These are phyloP conservation scores for Wickerhamiella azyma DNA, from an alignment of 805 yeast species.

Conservation along the genomic window DNA sequence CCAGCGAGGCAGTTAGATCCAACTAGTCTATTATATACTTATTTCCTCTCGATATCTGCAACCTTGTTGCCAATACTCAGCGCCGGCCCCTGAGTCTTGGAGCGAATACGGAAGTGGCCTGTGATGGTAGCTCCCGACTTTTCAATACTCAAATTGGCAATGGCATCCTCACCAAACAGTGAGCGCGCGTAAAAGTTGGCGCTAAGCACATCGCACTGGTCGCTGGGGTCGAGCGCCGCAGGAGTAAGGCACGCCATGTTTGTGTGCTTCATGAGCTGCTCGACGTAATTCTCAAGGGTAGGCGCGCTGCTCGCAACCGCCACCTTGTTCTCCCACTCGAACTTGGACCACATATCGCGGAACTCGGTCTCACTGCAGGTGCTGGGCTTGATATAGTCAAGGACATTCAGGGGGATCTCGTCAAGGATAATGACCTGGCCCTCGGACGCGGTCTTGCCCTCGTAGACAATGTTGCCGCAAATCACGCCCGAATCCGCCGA, in stretches of 20 bases:
- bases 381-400: constrained; percentile 97
- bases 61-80: constrained; percentile 88
- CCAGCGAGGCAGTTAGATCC: no score
- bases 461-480: constrained; percentile 92
- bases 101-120: constrained; percentile 92
- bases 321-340: constrained; percentile 98
- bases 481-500: constrained; percentile 97
- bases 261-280: constrained; percentile 62
- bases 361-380: constrained; percentile 74
- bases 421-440: constrained; percentile 80
- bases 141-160: constrained; percentile 91
- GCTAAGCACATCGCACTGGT: constrained; percentile 67
- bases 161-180: constrained; percentile 93
- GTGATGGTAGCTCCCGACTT: constrained; percentile 59
- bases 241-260: constrained; percentile 92
- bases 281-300: constrained; percentile 67
- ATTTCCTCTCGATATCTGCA: constrained; percentile 36
- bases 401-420: constrained; percentile 89
- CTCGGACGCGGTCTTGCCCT: constrained; percentile 87
- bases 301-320: constrained; percentile 35
- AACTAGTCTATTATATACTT: no score
- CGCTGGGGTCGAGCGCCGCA: constrained; percentile 46
- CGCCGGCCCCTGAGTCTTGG: constrained; percentile 96
- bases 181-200: constrained; percentile 89
- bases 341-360: constrained; percentile 98